phyloP scores from a whole-genome alignment of 1,284 basidiomycete genomes.

The Cutaneotrichosporon sp. region DNA sequence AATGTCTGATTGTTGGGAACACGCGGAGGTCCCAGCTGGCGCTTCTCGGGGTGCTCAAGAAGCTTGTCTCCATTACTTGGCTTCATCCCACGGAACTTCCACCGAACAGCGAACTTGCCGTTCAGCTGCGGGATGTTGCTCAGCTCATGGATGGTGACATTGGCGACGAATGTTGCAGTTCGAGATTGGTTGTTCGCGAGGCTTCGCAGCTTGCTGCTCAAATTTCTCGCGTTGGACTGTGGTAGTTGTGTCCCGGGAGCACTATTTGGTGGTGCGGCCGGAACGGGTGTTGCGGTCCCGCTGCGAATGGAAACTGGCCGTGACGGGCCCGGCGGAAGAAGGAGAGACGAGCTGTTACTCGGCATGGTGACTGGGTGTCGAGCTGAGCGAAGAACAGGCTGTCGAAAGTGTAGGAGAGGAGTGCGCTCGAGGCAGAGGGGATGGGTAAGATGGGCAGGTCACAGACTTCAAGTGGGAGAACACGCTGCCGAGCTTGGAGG shows the following conservation, averaged over 20 bases:
- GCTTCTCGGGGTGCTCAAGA: conserved; percentile 9
- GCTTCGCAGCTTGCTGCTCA: conserved; percentile 16
- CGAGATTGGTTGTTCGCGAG: conserved; percentile 28
- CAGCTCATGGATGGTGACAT: conserved; percentile 36
- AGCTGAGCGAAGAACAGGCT: too few species aligned
- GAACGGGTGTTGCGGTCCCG: conserved; percentile 1
- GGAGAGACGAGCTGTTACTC: not conserved
- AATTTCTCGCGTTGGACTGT: not conserved
- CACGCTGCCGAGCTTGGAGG: too few species aligned
- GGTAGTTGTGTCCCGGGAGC: not conserved
- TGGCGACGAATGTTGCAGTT: conserved; percentile 31
- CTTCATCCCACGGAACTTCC: conserved; percentile 38
- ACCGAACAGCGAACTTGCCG: conserved; percentile 36
- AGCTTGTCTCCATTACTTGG: conserved; percentile 20
- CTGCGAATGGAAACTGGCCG: not conserved
- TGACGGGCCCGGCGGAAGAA: not conserved
- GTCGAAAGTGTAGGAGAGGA: too few species aligned
- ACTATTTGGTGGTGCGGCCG: not conserved
- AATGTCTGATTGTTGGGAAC: not conserved
- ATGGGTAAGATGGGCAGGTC: too few species aligned
- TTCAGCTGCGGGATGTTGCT: conserved; percentile 41
- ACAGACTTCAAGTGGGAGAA: too few species aligned
- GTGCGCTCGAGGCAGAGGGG: too few species aligned
- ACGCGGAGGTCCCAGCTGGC: not conserved
- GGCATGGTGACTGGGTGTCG: too few species aligned